Conservation (phyloP, 352 stramenopile genomes). For the Pseudoperonospora humuli region DNA sequence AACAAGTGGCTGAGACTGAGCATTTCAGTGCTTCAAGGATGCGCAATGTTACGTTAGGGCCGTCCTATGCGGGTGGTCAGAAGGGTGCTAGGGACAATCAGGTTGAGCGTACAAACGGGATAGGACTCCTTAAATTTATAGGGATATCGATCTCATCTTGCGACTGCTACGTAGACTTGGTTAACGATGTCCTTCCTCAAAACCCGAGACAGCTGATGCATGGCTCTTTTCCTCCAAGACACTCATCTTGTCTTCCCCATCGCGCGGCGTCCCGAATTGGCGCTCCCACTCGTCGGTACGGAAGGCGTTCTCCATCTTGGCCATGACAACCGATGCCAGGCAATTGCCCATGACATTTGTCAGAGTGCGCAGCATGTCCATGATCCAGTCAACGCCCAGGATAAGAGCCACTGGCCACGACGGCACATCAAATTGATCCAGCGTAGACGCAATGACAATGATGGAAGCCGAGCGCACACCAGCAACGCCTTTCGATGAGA, state of each 20-base stretch:
- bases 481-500: slow-evolving; percentile 49
- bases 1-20: too few relatives aligned
- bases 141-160: too few relatives aligned
- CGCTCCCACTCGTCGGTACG: slow-evolving; percentile 41
- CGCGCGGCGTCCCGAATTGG: not conserved
- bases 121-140: too few relatives aligned
- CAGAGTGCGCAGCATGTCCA: slow-evolving; percentile 49
- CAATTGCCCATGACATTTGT: slow-evolving; percentile 55
- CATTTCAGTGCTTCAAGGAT: too few relatives aligned
- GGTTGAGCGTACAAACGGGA: too few relatives aligned
- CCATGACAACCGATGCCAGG: slow-evolving; percentile 47
- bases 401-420: slow-evolving; percentile 51
- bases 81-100: too few relatives aligned
- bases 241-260: slow-evolving; percentile 15
- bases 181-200: slow-evolving; percentile 21
- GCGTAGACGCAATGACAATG: slow-evolving; percentile 38
- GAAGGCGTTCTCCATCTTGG: slow-evolving; percentile 56
- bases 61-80: too few relatives aligned
- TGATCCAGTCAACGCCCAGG: slow-evolving; percentile 50
- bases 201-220: slow-evolving; percentile 11
- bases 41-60: too few relatives aligned
- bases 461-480: slow-evolving; percentile 40
- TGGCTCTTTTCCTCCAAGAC: slow-evolving; percentile 20
- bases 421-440: slow-evolving; percentile 50
- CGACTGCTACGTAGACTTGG: too few relatives aligned